Evolutionary conservation across 1,284 basidiomycete species (phyloP).

Genomic region (Apiotrichum mycotoxinovorans): DNA sequence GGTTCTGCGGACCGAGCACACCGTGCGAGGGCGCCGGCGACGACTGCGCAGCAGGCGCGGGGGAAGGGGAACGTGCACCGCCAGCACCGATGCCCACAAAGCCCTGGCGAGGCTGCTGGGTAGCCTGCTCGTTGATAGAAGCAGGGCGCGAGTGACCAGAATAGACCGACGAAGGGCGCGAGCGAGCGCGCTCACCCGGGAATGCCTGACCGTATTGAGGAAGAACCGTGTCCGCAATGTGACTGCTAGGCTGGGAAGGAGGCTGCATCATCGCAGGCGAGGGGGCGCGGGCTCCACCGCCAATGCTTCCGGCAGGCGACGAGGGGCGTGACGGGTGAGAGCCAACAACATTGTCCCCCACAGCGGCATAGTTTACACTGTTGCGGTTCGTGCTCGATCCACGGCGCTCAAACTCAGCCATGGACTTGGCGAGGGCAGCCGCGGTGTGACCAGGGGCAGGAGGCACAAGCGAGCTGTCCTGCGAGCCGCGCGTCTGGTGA

Average conservation of each 20-base stretch:
- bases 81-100: slow-evolving; percentile 76
- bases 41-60: slow-evolving; percentile 53
- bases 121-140: slow-evolving; percentile 18
- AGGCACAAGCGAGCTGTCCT: slow-evolving; percentile 47
- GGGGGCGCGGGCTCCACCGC: slow-evolving; percentile 22
- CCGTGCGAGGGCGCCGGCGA: slow-evolving; percentile 35
- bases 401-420: slow-evolving; percentile 48
- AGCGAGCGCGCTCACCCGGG: slow-evolving; percentile 71
- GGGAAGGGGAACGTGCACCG: slow-evolving; percentile 54
- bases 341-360: slow-evolving; percentile 72
- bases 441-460: slow-evolving; percentile 50
- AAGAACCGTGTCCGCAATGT: slow-evolving; percentile 68
- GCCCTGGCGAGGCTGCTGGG: slow-evolving; percentile 54
- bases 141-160: slow-evolving; percentile 41
- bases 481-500: slow-evolving; percentile 18
- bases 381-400: slow-evolving; percentile 24
- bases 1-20: slow-evolving; percentile 44
- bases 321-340: slow-evolving; percentile 65
- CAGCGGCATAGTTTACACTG: slow-evolving; percentile 52
- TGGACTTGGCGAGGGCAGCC: slow-evolving; percentile 48
- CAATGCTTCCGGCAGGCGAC: slow-evolving; percentile 58
- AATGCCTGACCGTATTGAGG: slow-evolving; percentile 76
- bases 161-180: slow-evolving; percentile 47
- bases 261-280: slow-evolving; percentile 66
- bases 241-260: slow-evolving; percentile 55